Evolutionary conservation across 2,329 filamentous ascomycete genomes (phyloP).

Genomic region (Helminthosporium solani): DNA sequence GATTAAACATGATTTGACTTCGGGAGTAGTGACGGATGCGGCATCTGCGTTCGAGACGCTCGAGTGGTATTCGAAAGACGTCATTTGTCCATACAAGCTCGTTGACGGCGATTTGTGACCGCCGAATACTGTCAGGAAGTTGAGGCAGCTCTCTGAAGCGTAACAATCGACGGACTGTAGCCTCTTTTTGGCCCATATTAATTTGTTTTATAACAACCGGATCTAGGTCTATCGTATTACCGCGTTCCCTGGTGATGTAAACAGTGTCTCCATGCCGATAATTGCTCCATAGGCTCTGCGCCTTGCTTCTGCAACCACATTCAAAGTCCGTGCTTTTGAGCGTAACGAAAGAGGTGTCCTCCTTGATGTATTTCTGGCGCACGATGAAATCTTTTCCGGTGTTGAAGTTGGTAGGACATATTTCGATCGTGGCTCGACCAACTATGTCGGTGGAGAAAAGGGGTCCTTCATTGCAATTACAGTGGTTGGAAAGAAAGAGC

Average conservation of each 20-base stretch:
- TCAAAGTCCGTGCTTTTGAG: constrained; percentile 56
- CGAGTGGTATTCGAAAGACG: constrained; percentile 39
- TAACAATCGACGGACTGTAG: constrained; percentile 55
- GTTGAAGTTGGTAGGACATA: constrained; percentile 55
- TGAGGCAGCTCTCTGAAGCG: constrained; percentile 49
- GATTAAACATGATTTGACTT: constrained; percentile 27
- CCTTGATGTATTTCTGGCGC: constrained; percentile 65
- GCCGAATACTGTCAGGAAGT: constrained; percentile 29
- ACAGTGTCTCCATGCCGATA: constrained; percentile 62
- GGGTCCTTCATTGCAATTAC: constrained; percentile 62
- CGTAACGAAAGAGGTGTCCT: constrained; percentile 62
- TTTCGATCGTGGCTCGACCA: constrained; percentile 58
- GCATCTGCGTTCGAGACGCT: constrained; percentile 58
- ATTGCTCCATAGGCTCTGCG: constrained; percentile 10
- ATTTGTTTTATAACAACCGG: constrained; percentile 59
- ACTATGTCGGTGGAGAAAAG: constrained; percentile 59
- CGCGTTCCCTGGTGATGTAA: constrained; percentile 45
- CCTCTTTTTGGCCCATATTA: constrained; percentile 25
- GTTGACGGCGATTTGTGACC: constrained; percentile 49
- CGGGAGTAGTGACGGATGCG: constrained; percentile 57
- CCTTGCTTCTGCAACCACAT: constrained; percentile 49
- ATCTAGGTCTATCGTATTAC: constrained; percentile 50
- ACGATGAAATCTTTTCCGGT: constrained; percentile 59
- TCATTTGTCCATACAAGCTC: constrained; percentile 60
- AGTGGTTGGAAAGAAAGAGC: constrained; percentile 74